Conservation (phyloP, 1,139 yeast species). For the Eremothecium coryli region DNA sequence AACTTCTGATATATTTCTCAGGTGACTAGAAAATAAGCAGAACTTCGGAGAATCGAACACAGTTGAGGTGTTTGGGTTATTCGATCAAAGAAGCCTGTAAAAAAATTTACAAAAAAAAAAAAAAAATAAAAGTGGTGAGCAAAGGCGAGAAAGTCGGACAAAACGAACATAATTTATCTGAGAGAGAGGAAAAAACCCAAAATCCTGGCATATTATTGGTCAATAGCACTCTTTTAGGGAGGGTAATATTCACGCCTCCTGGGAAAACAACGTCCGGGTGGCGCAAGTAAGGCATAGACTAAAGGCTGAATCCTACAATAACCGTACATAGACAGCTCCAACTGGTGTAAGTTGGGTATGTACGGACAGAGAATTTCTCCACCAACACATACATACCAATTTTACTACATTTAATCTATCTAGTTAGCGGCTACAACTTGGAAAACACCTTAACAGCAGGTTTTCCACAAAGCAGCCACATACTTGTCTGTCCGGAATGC, state of each 20-base stretch:
- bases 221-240: conserved; percentile 3
- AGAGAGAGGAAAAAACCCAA: conserved; percentile 4
- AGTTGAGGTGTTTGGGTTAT: conserved; percentile 3
- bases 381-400: not conserved
- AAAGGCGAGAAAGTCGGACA: conserved; percentile 17
- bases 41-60: conserved; percentile 1
- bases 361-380: not conserved
- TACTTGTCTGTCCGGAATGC: too few relatives aligned
- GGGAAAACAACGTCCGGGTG: conserved; percentile 7
- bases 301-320: not conserved
- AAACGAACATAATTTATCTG: conserved; percentile 13
- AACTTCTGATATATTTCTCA: not conserved
- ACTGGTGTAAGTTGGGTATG: not conserved
- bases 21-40: not conserved
- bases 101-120: conserved; percentile 5
- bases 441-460: too few relatives aligned
- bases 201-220: conserved; percentile 15
- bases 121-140: conserved; percentile 17
- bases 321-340: too few relatives aligned
- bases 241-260: conserved; percentile 14
- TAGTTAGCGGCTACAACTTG: not conserved
- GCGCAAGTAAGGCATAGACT: conserved; percentile 2
- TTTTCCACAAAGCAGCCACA: too few relatives aligned
- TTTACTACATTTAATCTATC: not conserved
- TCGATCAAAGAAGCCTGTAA: conserved; percentile 6